Evolutionary conservation across 2,329 filamentous ascomycete species (phyloP).

Genomic region (Colletotrichum sp.): DNA sequence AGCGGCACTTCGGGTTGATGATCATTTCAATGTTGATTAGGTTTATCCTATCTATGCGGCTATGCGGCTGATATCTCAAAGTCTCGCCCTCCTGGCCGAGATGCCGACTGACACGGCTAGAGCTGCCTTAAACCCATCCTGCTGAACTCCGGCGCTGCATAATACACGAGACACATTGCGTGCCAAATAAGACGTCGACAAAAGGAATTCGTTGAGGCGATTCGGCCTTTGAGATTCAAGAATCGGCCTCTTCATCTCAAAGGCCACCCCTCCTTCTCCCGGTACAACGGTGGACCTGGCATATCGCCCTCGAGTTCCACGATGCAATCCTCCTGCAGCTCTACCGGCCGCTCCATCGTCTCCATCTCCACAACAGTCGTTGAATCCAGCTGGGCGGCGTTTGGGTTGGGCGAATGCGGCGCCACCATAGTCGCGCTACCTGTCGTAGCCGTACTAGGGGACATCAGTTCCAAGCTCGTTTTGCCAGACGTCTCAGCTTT

Average conservation of each 20-base stretch:
- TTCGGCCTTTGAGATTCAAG: not conserved
- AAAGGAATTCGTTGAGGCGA: not conserved
- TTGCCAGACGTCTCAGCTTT: not conserved
- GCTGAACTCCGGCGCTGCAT: slow-evolving; percentile 11
- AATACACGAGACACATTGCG: not conserved
- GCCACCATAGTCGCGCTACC: not conserved
- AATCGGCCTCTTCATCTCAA: not conserved
- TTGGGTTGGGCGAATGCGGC: not conserved
- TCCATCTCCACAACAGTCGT: slow-evolving; percentile 13
- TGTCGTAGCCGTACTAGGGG: slow-evolving; percentile 2
- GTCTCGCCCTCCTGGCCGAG: not conserved
- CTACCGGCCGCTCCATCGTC: slow-evolving; percentile 13
- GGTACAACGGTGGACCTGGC: slow-evolving; percentile 15
- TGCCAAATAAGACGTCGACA: not conserved
- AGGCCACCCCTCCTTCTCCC: slow-evolving; percentile 15
- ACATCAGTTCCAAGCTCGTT: not conserved
- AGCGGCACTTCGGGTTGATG: not conserved
- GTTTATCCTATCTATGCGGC: not conserved
- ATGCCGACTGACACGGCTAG: not conserved
- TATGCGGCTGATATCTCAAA: not conserved
- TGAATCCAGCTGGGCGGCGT: slow-evolving; percentile 9
- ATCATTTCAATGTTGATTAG: not conserved
- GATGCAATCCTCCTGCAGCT: slow-evolving; percentile 4
- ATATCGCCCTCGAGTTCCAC: slow-evolving; percentile 16
- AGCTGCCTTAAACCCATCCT: not conserved